Conservation (phyloP, 306 rosid genomes). For the Prunus armeniaca region DNA sequence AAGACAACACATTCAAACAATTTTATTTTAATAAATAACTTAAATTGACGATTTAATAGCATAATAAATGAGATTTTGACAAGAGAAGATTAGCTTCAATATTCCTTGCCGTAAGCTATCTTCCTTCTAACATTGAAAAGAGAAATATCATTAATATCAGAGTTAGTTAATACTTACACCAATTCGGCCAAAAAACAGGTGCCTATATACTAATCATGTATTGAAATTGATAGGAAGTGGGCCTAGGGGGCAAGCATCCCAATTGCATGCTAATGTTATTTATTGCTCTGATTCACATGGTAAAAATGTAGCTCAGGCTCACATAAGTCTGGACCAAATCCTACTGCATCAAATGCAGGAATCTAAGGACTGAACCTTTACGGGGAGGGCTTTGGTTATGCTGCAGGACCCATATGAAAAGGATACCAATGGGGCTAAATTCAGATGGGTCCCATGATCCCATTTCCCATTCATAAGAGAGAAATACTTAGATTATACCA, state of each 20-base stretch:
- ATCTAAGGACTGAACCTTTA: neutral
- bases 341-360: neutral
- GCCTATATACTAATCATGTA: no score
- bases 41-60: no score
- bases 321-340: neutral
- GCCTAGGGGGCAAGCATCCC: conserved; percentile 3
- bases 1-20: no score
- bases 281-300: neutral
- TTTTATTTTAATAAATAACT: no score
- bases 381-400: neutral
- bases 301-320: neutral
- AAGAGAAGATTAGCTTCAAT: no score
- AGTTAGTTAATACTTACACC: no score
- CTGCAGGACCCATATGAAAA: neutral
- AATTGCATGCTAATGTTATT: neutral
- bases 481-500: neutral
- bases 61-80: no score
- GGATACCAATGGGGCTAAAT: neutral
- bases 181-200: no score
- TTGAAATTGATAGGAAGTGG: neutral
- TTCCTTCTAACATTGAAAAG: no score
- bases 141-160: no score
- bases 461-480: neutral
- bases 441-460: conserved; percentile 1
- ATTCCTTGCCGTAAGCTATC: no score